Evolutionary conservation across 306 rosid species (phyloP), one percentile per base, ranked within the genome.

Genomic region (Cotoneaster glaucophyllus): DNA sequence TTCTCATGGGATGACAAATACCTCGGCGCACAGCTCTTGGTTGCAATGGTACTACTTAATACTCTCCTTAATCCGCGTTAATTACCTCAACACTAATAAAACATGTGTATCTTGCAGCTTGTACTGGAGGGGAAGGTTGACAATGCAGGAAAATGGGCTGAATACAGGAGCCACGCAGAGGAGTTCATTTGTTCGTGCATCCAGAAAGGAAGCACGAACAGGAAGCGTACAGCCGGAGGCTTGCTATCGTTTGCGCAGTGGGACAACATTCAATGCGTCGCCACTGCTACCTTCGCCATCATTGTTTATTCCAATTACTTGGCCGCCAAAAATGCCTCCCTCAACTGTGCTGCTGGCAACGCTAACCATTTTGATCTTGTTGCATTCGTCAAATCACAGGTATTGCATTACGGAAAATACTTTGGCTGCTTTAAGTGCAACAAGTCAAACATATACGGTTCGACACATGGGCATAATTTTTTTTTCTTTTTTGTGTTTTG

Each of bases 1-100:
- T 87, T 91, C 65, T 80, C 86, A 11, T 91, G 93, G 97, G 90
- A 87, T 69, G 90, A 89, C 73, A 89, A 89, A 70, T 91, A 43
- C 18, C 31, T 74, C 3, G 89, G 93, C 4, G 92, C 80, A 17
- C 93, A 89, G 14, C 21, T 91, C 74, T 78, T 89, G 28, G 86
- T 0, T 9, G 85, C 92, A 17, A 87, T 86, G 91, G 93, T 87
- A 79, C 11, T 5, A 41, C 44, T 9, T 41, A 41, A 2, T 9
- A 41, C 44, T 41, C 44, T 41, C 44, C 12, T 9, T 9, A 39
- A 41, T 41, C 44, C 44, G 3, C 3, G 11, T 41, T 9, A 41
- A 41, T 9, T 9, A 41, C 44, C 3, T 41, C 3, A 41, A 41
- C 44, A 9, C 44, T 2, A 41, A 41, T 2, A 41, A 41, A 10